These are phyloP conservation scores for Acanthamoeba sp. DNA, from an alignment of 208 protist genomes.

Conservation along the genomic window DNA sequence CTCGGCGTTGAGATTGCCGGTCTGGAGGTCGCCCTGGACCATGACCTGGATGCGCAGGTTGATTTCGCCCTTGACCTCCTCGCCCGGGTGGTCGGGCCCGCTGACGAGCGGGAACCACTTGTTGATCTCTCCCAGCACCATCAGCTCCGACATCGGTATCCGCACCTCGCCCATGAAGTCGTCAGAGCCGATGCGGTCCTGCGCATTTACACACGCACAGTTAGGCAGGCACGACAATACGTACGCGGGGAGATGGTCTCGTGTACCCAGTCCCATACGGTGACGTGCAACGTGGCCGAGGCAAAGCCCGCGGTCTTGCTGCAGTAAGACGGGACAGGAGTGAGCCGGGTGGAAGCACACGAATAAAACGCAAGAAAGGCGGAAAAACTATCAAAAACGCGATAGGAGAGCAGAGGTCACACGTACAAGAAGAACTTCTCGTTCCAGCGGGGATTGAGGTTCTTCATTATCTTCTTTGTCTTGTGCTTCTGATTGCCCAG, in stretches of 20 bases:
- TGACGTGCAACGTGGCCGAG: not conserved
- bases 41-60: conserved; percentile 5
- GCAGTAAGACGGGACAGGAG: not conserved
- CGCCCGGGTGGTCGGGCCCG: not conserved
- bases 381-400: not conserved
- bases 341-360: no score
- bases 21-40: conserved; percentile 24
- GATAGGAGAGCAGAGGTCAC: not conserved
- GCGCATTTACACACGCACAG: not conserved
- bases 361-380: not conserved
- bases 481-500: conserved; percentile 7
- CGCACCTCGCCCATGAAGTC: conserved; percentile 42
- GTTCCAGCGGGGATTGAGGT: conserved; percentile 38
- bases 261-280: not conserved
- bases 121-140: conserved; percentile 2
- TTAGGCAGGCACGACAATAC: not conserved
- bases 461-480: conserved; percentile 18
- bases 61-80: not conserved
- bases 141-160: conserved; percentile 16
- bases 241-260: no score
- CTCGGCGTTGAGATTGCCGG: conserved; percentile 8
- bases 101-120: conserved; percentile 2
- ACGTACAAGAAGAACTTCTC: conserved; percentile 41
- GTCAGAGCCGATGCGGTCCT: not conserved
- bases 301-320: not conserved